Evolutionary conservation across 805 yeast genomes (phyloP), one percentile per base, ranked within the genome.

Genomic region (Candida adriatica): DNA sequence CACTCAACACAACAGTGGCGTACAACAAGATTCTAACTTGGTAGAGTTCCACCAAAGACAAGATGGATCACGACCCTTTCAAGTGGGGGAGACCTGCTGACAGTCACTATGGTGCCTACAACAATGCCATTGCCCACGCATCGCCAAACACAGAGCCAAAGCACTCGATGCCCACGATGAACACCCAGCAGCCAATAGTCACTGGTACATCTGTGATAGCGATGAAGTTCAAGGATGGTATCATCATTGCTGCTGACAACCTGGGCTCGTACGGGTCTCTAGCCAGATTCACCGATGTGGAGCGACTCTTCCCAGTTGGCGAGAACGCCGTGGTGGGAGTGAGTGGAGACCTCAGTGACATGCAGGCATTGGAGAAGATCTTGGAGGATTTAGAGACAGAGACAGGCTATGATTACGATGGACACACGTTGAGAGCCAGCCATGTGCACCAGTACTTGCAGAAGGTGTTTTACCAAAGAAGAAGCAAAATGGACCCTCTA

Each of bases 171-270:
- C 96, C 96, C 18, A 72, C 67, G 34, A 74, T 77, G 77, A 79
- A 84, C 58, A 90, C 98, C 3, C 95, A 85, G 56, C 86, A 79
- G 53, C 99, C 99, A 29, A 81, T 84, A 45, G 85, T 92, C 38
- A 92, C 99, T 10, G 97, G 98, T 53, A 85, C 97, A 1, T 86
- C 96, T 21, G 98, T 92, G 15, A 69, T 92, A 46, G 94, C 92
- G 7, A 70, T 90, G 59, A 92, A 88, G 61, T 92, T 79, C 65
- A 67, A 83, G 41, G 82, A 81, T 45, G 99, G 99, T 24, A 79
- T 92, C 27, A 74, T 92, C 23, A 68, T 92, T 59, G 97, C 99
- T 2, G 96, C 98, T 5, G 99, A 92, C 56, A 84, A 84, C 49
- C 62, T 90, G 59, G 95, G 81, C 16, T 80, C 96, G 0, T 92